Conservation (phyloP, 495 filamentous ascomycete genomes). For the Hyaloscypha bicolor region DNA sequence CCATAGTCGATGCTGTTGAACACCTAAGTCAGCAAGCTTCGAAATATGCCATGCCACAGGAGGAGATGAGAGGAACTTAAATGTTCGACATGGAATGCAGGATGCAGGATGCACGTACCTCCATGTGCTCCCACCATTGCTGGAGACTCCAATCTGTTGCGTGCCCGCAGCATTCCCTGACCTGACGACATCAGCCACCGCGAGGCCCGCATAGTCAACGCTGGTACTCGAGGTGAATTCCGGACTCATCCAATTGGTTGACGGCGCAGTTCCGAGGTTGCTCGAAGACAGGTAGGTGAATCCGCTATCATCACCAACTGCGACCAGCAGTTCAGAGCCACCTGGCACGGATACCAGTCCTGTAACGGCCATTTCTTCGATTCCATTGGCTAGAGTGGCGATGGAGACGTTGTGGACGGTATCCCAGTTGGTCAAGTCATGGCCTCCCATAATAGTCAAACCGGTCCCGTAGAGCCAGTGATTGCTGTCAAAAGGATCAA, state of each 20-base stretch:
- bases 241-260: conserved; percentile 51
- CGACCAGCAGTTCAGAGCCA: conserved; percentile 55
- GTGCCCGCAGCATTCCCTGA: conserved; percentile 42
- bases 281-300: conserved; percentile 42
- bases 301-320: conserved; percentile 61
- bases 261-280: conserved; percentile 49
- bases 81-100: background rate
- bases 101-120: background rate
- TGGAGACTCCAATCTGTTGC: conserved; percentile 37
- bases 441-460: conserved; percentile 50
- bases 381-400: conserved; percentile 55
- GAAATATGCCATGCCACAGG: background rate
- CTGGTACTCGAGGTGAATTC: conserved; percentile 50
- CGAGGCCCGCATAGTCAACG: conserved; percentile 60
- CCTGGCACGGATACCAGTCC: conserved; percentile 54
- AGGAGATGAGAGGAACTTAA: background rate
- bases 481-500: conserved; percentile 61
- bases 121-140: conserved; percentile 32
- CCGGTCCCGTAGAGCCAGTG: conserved; percentile 46
- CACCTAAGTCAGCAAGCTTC: conserved; percentile 4
- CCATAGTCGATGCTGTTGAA: conserved; percentile 22
- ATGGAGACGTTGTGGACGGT: conserved; percentile 45
- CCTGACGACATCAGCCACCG: conserved; percentile 53
- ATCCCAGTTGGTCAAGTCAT: conserved; percentile 46
- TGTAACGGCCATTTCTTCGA: conserved; percentile 59